A percentile compares a stretch with the other conserved stretches of the same genome.
These are phyloP conservation scores for Penicillium olsonii DNA, from an alignment of 2,329 filamentous ascomycete species.

Conservation along the genomic window DNA sequence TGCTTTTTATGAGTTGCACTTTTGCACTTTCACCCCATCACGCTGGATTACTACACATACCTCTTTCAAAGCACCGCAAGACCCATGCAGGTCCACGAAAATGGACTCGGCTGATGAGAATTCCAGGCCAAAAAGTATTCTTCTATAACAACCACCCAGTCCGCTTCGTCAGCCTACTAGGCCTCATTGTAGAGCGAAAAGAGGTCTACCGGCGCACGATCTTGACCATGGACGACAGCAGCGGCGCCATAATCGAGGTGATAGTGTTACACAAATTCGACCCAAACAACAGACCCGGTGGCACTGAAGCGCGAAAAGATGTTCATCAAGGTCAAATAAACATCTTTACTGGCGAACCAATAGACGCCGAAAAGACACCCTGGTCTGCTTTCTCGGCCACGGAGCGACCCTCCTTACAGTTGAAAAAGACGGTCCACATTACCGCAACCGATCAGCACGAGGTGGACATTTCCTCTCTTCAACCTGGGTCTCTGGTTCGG, in stretches of 20 bases:
- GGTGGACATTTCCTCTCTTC: conserved; percentile 49
- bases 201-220: conserved; percentile 56
- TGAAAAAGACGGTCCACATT: conserved; percentile 17
- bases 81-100: conserved; percentile 1
- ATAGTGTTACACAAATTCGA: conserved; percentile 43
- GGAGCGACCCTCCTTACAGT: background rate
- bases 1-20: background rate
- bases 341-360: conserved; percentile 23
- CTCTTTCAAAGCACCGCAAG: background rate
- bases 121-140: conserved; percentile 56
- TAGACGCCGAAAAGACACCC: conserved; percentile 16
- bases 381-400: conserved; percentile 4
- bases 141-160: conserved; percentile 76
- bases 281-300: conserved; percentile 2
- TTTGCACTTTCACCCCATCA: background rate
- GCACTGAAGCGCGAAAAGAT: background rate
- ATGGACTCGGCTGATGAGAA: background rate
- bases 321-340: conserved; percentile 18
- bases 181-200: conserved; percentile 65
- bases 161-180: conserved; percentile 71
- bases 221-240: conserved; percentile 63
- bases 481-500: conserved; percentile 55
- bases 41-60: background rate
- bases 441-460: conserved; percentile 34
- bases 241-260: conserved; percentile 59